A percentile compares a stretch with the other conserved stretches of the same genome.
phyloP scores from a whole-genome alignment of 2,329 filamentous ascomycete genomes.

The Calonectria honghensis region DNA sequence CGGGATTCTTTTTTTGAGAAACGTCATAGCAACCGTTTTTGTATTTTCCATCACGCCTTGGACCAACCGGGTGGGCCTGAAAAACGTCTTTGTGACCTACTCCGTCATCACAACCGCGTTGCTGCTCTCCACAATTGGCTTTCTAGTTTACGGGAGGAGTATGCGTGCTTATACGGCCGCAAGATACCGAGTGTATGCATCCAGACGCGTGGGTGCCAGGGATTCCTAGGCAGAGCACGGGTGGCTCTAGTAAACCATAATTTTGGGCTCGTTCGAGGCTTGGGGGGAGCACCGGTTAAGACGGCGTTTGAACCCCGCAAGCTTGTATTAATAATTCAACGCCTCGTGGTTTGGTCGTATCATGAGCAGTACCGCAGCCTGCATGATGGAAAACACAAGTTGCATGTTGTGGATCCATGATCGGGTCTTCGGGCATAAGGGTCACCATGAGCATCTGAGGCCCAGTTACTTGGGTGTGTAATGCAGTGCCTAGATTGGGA shows the following conservation, averaged over 20 bases:
- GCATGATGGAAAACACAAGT: neutral
- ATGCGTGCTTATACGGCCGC: conserved; percentile 24
- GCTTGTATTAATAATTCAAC: neutral
- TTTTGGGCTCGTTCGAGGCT: neutral
- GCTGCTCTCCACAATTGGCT: conserved; percentile 12
- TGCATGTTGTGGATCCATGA: neutral
- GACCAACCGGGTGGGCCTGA: conserved; percentile 26
- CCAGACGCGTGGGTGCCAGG: neutral
- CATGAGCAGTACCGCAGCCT: neutral
- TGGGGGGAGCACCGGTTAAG: neutral
- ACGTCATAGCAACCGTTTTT: conserved; percentile 64
- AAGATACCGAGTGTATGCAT: conserved; percentile 31
- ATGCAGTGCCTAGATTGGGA: neutral
- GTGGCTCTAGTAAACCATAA: neutral
- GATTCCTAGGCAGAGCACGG: neutral
- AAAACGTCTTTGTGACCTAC: conserved; percentile 34
- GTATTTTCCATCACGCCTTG: conserved; percentile 67
- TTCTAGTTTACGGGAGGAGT: conserved; percentile 31
- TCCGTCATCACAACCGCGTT: conserved; percentile 22
- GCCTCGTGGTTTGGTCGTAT: neutral
- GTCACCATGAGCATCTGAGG: neutral
- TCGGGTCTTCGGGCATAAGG: neutral
- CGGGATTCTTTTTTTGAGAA: conserved; percentile 66
- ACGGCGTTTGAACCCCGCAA: neutral
- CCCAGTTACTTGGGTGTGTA: neutral